Evolutionary conservation across 164 flowering plant genomes (phyloP).

Genomic region (Annona squamosa): DNA sequence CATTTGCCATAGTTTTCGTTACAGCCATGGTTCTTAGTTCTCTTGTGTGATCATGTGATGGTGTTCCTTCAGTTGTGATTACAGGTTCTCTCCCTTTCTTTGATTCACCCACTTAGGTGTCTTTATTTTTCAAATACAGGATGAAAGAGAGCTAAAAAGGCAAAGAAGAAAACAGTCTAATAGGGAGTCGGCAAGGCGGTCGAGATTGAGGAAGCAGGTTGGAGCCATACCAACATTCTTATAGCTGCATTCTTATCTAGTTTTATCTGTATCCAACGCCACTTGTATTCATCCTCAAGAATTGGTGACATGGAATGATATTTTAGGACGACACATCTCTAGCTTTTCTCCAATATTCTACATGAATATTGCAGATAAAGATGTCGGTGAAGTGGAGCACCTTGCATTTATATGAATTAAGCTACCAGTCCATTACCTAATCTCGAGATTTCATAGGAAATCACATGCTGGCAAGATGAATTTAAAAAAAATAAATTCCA

Average conservation of each 20-base stretch:
- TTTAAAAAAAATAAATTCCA: too few species aligned
- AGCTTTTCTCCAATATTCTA: too few species aligned
- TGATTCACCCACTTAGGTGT: too few species aligned
- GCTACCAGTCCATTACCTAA: too few species aligned
- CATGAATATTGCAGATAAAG: too few species aligned
- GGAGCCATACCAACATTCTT: neutral
- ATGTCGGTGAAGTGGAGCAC: too few species aligned
- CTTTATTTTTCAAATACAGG: slow-evolving; percentile 13
- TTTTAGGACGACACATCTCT: too few species aligned
- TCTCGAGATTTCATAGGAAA: too few species aligned
- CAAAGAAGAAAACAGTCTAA: slow-evolving; percentile 33
- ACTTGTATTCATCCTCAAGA: too few species aligned
- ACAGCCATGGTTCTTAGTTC: slow-evolving; percentile 7
- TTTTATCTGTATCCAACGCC: neutral
- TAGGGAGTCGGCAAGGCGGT: slow-evolving; percentile 32
- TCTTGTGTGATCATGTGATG: slow-evolving; percentile 17
- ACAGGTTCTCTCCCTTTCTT: slow-evolving; percentile 14
- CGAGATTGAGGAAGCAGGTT: slow-evolving; percentile 34
- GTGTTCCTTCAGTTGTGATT: slow-evolving; percentile 20
- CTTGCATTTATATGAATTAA: too few species aligned
- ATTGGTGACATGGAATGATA: too few species aligned
- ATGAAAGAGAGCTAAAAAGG: slow-evolving; percentile 31
- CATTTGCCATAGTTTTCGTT: neutral
- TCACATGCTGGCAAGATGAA: too few species aligned
- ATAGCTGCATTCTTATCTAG: neutral